Conservation (phyloP, 2,329 filamentous ascomycete genomes). For the Blastomyces percursus region DNA sequence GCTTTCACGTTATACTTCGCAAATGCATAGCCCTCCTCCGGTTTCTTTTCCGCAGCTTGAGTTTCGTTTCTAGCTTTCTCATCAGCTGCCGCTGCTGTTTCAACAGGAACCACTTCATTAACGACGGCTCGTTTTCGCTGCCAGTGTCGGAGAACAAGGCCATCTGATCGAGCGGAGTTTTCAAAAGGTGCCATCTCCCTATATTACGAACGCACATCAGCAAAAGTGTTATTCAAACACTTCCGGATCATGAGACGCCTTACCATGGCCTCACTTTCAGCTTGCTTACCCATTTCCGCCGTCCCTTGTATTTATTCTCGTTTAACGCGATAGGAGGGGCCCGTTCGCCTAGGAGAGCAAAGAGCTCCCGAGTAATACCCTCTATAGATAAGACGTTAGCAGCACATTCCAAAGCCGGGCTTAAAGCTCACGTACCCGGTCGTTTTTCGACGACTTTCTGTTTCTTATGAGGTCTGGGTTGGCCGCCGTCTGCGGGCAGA, state of each 20-base stretch:
- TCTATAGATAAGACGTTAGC: slow-evolving; percentile 23
- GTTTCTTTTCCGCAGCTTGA: slow-evolving; percentile 20
- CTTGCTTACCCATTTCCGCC: slow-evolving; percentile 38
- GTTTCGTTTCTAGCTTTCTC: slow-evolving; percentile 25
- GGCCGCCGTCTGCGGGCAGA: slow-evolving; percentile 51
- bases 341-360: slow-evolving; percentile 41
- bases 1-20: slow-evolving; percentile 81
- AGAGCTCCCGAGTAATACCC: slow-evolving; percentile 42
- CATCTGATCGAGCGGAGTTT: slow-evolving; percentile 66
- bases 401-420: not conserved
- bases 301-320: slow-evolving; percentile 43
- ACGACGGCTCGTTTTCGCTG: slow-evolving; percentile 49
- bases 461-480: slow-evolving; percentile 58
- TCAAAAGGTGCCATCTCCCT: slow-evolving; percentile 63
- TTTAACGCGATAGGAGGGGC: slow-evolving; percentile 43
- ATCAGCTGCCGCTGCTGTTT: slow-evolving; percentile 26
- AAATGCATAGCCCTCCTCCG: slow-evolving; percentile 49
- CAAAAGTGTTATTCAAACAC: slow-evolving; percentile 47
- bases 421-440: slow-evolving; percentile 35
- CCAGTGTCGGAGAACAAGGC: slow-evolving; percentile 70
- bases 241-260: slow-evolving; percentile 37
- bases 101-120: slow-evolving; percentile 23
- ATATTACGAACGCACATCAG: slow-evolving; percentile 28
- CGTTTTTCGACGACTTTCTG: slow-evolving; percentile 54
- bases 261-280: slow-evolving; percentile 35